Evolutionary conservation across 371 early-diverging fungal species (phyloP).

Genomic region (Apophysomyces trapeziformis): DNA sequence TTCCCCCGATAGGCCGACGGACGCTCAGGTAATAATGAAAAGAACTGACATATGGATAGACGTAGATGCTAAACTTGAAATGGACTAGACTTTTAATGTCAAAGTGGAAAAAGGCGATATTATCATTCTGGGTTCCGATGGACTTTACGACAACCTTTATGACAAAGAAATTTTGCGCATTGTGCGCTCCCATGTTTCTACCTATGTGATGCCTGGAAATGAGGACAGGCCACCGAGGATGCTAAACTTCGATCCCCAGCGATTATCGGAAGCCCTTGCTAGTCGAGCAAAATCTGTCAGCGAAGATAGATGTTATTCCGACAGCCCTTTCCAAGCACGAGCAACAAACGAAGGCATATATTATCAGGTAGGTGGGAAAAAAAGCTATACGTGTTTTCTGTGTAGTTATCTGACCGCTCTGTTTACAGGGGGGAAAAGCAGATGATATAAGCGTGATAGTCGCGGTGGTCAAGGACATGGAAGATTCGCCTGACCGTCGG

Average conservation of each 20-base stretch:
- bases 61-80: neutral
- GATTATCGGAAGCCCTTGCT: slow-evolving; percentile 79
- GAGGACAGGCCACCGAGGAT: slow-evolving; percentile 33
- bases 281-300: slow-evolving; percentile 76
- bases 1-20: slow-evolving; percentile 67
- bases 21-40: slow-evolving; percentile 62
- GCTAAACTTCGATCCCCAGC: slow-evolving; percentile 67
- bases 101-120: slow-evolving; percentile 82
- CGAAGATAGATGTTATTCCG: slow-evolving; percentile 73
- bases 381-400: neutral
- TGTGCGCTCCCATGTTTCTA: slow-evolving; percentile 63
- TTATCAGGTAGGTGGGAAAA: slow-evolving; percentile 41
- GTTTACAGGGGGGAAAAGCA: slow-evolving; percentile 76
- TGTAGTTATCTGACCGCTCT: slow-evolving; percentile 26
- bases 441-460: slow-evolving; percentile 87
- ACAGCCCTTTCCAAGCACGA: slow-evolving; percentile 87
- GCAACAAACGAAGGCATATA: slow-evolving; percentile 79
- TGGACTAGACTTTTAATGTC: slow-evolving; percentile 59
- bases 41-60: neutral
- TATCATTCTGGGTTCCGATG: slow-evolving; percentile 79
- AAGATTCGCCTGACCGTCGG: slow-evolving; percentile 60
- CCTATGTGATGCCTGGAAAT: slow-evolving; percentile 60
- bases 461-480: slow-evolving; percentile 69
- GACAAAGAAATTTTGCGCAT: slow-evolving; percentile 81
- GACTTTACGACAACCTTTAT: slow-evolving; percentile 84